Evolutionary conservation across 257 asterid genomes (phyloP), one percentile per base, ranked within the genome.

Genomic region (Galeopsis tetrahit): DNA sequence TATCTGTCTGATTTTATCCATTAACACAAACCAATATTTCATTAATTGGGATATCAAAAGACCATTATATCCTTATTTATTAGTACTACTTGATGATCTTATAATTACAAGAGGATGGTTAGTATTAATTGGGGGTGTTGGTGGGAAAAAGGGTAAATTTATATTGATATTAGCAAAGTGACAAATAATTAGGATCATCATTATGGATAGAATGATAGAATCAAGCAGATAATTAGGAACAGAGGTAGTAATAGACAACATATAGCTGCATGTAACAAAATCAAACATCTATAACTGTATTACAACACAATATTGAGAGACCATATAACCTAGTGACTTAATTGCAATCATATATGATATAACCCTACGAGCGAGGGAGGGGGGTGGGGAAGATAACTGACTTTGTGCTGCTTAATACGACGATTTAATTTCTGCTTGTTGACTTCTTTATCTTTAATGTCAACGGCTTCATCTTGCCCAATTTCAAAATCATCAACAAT

Each of bases 401-500:
- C 99, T 83, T 89, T 90, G 87, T 80, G 84, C 75, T 88, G 96
- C 72, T 80, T 82, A 78, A 88, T 60, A 39, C 99, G 97, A 34
- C 97, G 90, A 52, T 85, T 88, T 82, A 94, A 77, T 80, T 94
- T 94, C 84, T 87, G 93, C 74, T 83, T 87, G 77, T 94, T 91
- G 76, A 85, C 85, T 68, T 89, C 97, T 77, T 88, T 94, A 81
- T 94, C 97, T 82, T 91, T 90, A 75, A 94, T 87, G 77, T 89
- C 96, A 34, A 87, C 81, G 4, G 57, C 86, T 85, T 94, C 99
- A 58, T 89, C 96, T 78, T 88, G 94, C 53, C 88, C 93, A 73
- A 94, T 85, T 77, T 91, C 97, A 81, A 94, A 85, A 81, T 94
- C 99, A 76, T 94, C 99, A 82, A 94, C 63, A 72, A 94, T 78